Conservation (phyloP, 306 rosid genomes). For the Rosa persica region DNA sequence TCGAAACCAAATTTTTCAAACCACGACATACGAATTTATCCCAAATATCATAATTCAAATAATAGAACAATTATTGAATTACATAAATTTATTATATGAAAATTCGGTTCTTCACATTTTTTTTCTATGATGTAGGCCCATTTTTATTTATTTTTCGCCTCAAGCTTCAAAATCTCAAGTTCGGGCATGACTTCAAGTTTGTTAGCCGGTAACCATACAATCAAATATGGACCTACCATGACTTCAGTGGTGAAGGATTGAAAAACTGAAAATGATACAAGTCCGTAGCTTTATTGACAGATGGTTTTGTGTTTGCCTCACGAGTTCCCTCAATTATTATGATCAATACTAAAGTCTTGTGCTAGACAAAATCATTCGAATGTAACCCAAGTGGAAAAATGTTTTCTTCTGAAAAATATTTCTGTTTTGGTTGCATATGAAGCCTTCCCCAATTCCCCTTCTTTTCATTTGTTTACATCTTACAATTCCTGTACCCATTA, state of each 20-base stretch:
- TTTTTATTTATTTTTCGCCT: too few relatives aligned
- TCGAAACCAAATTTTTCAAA: too few relatives aligned
- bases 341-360: not conserved
- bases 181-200: too few relatives aligned
- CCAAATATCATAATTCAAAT: too few relatives aligned
- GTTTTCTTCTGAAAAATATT: not conserved
- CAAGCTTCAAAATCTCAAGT: too few relatives aligned
- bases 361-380: conserved; percentile 3
- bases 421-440: not conserved
- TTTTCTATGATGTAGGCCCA: too few relatives aligned
- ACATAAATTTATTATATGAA: too few relatives aligned
- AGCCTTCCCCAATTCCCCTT: not conserved
- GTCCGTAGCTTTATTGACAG: not conserved
- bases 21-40: too few relatives aligned
- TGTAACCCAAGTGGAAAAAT: not conserved
- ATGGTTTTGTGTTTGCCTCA: not conserved
- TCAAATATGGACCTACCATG: not conserved
- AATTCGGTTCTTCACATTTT: too few relatives aligned
- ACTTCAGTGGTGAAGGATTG: not conserved
- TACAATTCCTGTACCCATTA: not conserved
- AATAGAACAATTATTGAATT: too few relatives aligned
- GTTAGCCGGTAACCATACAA: not conserved
- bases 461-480: not conserved
- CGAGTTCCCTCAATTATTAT: not conserved
- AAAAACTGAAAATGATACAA: not conserved